Evolutionary conservation across 352 stramenopile species (phyloP), one percentile per base, ranked within the genome.

Genomic region (Phytophthora idaei): DNA sequence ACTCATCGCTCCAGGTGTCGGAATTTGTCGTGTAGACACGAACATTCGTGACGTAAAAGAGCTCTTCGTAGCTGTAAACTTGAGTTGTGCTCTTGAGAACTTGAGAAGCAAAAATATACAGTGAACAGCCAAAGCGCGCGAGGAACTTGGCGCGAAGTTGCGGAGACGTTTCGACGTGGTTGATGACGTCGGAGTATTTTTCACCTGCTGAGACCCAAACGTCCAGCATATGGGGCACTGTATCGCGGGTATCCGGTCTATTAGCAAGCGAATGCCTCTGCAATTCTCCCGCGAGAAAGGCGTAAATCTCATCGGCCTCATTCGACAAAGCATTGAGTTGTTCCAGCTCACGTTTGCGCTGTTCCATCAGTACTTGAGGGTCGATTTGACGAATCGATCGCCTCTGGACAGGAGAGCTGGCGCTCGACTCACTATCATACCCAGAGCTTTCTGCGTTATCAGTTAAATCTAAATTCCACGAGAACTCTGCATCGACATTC

Each of bases 41-140:
- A 1, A 75, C 74, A 32, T 92, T 92, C 3, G 80, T 87, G 41
- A 92, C 5, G 15, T 77, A 64, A 42, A 90, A 90, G 5, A 80
- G 42, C 31, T 80, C 72, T 72, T 89, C 80, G 46, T 92, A 92
- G 4, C 64, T 67, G 47, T 89, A 89, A 4, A 90, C 77, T 41
- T 74, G 85, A 4, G 83, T 90, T 2, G 78, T 78, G 29, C 65
- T 76, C 34, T 77, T 84, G 5, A 92, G 66, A 3, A 93, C 32
- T 61, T 93, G 85, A n/a, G 68, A 67, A 1, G 79, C 81, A 39
- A 91, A 88, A 5, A 91, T 73, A 42, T 74, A 89, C 9, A 93
- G 56, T 1, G 85, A 92, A 0, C 60, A 60, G 1, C 80, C 85
- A 63, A 90, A 93, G 0, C 83, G 78, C 12, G 73, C 42, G 2